phyloP scores from a whole-genome alignment of 2,329 filamentous ascomycete species.

The Phaeosphaeria sp. region DNA sequence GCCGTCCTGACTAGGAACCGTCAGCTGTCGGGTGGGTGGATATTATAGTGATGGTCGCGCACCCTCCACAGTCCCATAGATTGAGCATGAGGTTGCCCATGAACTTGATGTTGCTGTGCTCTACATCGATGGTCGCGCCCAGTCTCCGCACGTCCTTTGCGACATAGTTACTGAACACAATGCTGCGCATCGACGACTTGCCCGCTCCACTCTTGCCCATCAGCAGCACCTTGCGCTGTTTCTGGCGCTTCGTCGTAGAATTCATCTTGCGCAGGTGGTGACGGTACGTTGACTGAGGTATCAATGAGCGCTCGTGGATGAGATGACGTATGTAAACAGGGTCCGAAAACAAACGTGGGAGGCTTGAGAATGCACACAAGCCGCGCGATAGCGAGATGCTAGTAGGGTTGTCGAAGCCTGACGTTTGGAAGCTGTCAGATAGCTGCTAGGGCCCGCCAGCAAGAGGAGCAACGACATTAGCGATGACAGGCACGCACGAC shows the following conservation, averaged over 20 bases:
- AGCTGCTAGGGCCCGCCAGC: neutral
- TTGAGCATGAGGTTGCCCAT: slow-evolving; percentile 97
- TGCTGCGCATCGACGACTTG: slow-evolving; percentile 97
- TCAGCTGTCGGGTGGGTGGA: slow-evolving; percentile 14
- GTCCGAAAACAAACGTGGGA: neutral
- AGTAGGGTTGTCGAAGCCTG: neutral
- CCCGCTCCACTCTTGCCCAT: slow-evolving; percentile 95
- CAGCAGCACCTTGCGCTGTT: slow-evolving; percentile 62
- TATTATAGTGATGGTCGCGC: slow-evolving; percentile 39
- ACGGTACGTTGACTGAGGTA: neutral
- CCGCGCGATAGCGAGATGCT: neutral
- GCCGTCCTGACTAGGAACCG: slow-evolving; percentile 77
- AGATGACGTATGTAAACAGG: slow-evolving; percentile 25
- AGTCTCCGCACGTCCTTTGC: slow-evolving; percentile 92
- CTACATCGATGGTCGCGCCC: slow-evolving; percentile 96
- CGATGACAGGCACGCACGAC: neutral
- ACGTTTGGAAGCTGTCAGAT: neutral
- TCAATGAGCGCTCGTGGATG: neutral
- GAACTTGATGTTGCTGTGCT: slow-evolving; percentile 98
- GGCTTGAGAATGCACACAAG: neutral
- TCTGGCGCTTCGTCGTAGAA: slow-evolving; percentile 54
- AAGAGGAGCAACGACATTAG: neutral
- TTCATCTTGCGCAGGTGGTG: slow-evolving; percentile 35
- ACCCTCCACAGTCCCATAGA: slow-evolving; percentile 97
- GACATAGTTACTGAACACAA: slow-evolving; percentile 99